Evolutionary conservation across 306 rosid species (phyloP).

Genomic region (Luffa aegyptiaca): DNA sequence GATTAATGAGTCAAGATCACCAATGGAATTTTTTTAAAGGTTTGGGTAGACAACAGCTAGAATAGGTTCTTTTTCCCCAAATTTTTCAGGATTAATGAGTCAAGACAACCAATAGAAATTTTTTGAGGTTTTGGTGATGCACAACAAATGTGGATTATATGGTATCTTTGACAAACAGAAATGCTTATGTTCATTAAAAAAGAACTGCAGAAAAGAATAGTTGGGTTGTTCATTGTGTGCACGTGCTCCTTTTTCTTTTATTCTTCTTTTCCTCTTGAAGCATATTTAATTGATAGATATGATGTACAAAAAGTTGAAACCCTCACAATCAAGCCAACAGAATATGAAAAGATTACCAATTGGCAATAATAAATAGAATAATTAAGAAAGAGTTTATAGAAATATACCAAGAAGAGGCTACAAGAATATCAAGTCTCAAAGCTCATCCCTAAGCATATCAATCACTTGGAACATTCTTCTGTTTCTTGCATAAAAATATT

Average conservation of each 20-base stretch:
- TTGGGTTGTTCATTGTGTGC: background rate
- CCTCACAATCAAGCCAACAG: background rate
- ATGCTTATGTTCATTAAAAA: background rate
- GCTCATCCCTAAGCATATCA: background rate
- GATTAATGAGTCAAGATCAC: background rate
- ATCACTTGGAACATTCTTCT: background rate
- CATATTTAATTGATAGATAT: background rate
- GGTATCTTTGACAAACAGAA: background rate
- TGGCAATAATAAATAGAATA: slow-evolving; percentile 1
- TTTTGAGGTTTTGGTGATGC: background rate
- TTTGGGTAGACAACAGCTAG: background rate
- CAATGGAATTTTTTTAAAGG: background rate
- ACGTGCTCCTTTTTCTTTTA: background rate
- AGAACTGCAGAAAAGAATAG: background rate
- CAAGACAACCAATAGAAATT: background rate
- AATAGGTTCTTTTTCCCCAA: background rate
- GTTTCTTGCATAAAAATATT: background rate
- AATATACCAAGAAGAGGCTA: background rate
- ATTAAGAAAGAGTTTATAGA: background rate
- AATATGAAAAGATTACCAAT: background rate
- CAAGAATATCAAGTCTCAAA: background rate
- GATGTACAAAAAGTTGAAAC: background rate
- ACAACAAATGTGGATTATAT: background rate
- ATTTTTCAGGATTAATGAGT: background rate
- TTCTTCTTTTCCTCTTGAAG: background rate